Evolutionary conservation across 208 protist species (phyloP).

Genomic region (Polymyxa betae): DNA sequence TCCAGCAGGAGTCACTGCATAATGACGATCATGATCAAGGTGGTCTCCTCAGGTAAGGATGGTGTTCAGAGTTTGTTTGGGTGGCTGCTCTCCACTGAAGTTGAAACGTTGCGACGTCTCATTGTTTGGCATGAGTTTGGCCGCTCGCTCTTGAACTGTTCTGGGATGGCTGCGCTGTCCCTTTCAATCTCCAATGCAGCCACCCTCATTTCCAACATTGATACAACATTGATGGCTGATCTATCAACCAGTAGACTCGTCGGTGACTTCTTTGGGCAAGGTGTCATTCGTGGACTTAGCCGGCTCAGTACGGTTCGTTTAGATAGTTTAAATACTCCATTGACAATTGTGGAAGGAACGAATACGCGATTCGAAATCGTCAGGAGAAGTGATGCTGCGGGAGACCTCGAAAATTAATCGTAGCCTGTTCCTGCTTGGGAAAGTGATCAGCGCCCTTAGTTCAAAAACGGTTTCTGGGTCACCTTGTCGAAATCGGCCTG

Average conservation of each 20-base stretch:
- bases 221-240: too few relatives aligned
- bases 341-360: constrained; percentile 38
- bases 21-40: constrained; percentile 55
- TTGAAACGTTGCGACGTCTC: too few relatives aligned
- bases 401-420: constrained; percentile 60
- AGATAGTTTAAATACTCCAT: background rate
- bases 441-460: background rate
- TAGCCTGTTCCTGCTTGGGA: constrained; percentile 60
- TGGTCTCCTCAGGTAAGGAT: background rate
- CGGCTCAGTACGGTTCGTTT: constrained; percentile 53
- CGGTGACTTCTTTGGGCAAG: constrained; percentile 60
- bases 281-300: constrained; percentile 70
- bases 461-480: background rate
- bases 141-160: too few relatives aligned
- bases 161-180: constrained; percentile 30
- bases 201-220: too few relatives aligned
- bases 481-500: too few relatives aligned
- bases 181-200: background rate
- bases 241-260: too few relatives aligned
- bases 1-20: constrained; percentile 66
- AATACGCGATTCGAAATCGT: constrained; percentile 21
- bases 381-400: background rate
- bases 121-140: too few relatives aligned
- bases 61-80: background rate
- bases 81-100: too few relatives aligned